Evolutionary conservation across 129 eudicot species (phyloP).

Genomic region (Saussurea involucrata): DNA sequence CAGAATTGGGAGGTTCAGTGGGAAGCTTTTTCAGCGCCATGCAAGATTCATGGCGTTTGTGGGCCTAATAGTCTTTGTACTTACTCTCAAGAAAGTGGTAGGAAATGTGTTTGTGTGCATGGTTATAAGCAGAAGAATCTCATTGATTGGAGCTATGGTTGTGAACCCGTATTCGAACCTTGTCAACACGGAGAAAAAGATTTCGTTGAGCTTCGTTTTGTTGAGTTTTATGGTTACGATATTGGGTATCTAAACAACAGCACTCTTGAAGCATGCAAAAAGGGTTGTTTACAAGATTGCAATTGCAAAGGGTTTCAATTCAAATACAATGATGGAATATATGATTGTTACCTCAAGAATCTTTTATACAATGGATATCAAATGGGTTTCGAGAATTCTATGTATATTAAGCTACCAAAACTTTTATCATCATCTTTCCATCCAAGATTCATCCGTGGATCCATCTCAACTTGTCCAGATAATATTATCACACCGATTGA

Average conservation of each 20-base stretch:
- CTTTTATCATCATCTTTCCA: not conserved
- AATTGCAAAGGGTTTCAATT: constrained; percentile 48
- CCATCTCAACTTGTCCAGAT: not conserved
- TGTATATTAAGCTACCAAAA: constrained; percentile 40
- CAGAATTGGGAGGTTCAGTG: constrained; percentile 34
- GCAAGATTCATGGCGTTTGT: constrained; percentile 46
- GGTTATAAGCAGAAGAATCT: constrained; percentile 35
- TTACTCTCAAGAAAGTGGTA: constrained; percentile 16
- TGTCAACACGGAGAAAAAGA: not conserved
- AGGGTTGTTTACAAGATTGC: constrained; percentile 25
- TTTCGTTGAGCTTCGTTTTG: constrained; percentile 17
- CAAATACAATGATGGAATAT: constrained; percentile 10
- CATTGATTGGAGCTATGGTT: constrained; percentile 36
- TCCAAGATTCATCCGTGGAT: not conserved
- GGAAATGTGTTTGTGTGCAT: constrained; percentile 32
- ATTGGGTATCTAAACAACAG: not conserved
- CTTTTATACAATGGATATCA: constrained; percentile 39
- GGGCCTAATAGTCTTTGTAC: constrained; percentile 42
- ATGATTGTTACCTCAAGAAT: constrained; percentile 37
- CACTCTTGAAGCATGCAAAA: constrained; percentile 32
- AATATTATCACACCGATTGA: not conserved
- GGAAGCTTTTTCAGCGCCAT: constrained; percentile 27
- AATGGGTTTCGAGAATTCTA: not conserved
- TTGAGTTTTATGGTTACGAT: constrained; percentile 44
- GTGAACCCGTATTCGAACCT: constrained; percentile 28